A percentile compares a stretch with the other conserved stretches of the same genome.
phyloP scores from a whole-genome alignment of 352 stramenopile genomes.

The Phytophthora gonapodyides region DNA sequence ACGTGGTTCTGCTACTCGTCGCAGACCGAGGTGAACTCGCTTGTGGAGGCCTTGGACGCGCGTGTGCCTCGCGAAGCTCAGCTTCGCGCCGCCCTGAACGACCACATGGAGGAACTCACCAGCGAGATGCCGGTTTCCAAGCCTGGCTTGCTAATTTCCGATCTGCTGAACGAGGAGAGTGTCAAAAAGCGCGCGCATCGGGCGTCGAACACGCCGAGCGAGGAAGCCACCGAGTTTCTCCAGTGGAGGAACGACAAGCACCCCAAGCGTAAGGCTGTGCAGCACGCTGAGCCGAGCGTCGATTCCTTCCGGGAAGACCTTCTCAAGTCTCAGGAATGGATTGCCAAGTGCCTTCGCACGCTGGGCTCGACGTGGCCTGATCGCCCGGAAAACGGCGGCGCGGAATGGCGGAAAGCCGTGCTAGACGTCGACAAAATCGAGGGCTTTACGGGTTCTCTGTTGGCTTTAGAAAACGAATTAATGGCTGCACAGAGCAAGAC shows the following conservation, averaged over 20 bases:
- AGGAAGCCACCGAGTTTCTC: slow-evolving; percentile 41
- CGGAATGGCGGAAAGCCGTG: slow-evolving; percentile 57
- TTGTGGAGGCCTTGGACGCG: slow-evolving; percentile 64
- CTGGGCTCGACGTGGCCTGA: slow-evolving; percentile 70
- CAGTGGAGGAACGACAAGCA: slow-evolving; percentile 74
- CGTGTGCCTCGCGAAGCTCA: slow-evolving; percentile 53
- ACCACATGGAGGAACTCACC: slow-evolving; percentile 65
- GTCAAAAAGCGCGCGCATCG: slow-evolving; percentile 52
- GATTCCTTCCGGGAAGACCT: slow-evolving; percentile 65
- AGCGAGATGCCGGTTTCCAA: slow-evolving; percentile 75
- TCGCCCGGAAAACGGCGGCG: slow-evolving; percentile 35
- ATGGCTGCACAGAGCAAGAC: slow-evolving; percentile 53
- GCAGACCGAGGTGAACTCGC: slow-evolving; percentile 58
- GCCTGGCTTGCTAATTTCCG: slow-evolving; percentile 72
- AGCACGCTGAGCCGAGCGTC: slow-evolving; percentile 41
- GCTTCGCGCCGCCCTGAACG: slow-evolving; percentile 51
- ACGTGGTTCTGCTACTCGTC: slow-evolving; percentile 75
- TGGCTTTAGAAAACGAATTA: slow-evolving; percentile 70
- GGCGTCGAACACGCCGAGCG: slow-evolving; percentile 2
- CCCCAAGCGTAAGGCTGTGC: slow-evolving; percentile 27
- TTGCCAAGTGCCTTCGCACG: slow-evolving; percentile 65
- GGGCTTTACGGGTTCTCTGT: slow-evolving; percentile 47
- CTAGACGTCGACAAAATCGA: slow-evolving; percentile 38
- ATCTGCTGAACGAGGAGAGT: slow-evolving; percentile 69
- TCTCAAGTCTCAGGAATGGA: slow-evolving; percentile 59